Percentiles rank a stretch among this genome's conserved stretches.
These are phyloP conservation scores for Apiotrichum veenhuisii DNA, from an alignment of 1,284 basidiomycete species.

Conservation along the genomic window DNA sequence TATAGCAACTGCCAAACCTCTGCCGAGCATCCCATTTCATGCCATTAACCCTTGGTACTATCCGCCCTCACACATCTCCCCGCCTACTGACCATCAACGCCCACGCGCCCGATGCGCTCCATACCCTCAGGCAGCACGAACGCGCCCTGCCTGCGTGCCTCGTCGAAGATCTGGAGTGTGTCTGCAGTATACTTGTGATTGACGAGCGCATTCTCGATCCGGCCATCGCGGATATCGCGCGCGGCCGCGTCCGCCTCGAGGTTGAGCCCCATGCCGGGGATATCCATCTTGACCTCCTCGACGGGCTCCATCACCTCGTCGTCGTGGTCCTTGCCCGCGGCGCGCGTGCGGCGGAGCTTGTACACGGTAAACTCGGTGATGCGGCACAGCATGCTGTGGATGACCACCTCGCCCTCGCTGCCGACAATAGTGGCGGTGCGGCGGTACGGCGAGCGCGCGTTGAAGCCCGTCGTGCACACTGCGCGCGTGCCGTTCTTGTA, in stretches of 20 bases:
- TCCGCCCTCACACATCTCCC: too few relatives aligned
- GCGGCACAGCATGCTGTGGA: slow-evolving; percentile 8
- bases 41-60: too few relatives aligned
- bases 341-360: not conserved
- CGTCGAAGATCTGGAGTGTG: slow-evolving; percentile 47
- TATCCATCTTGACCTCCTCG: slow-evolving; percentile 26
- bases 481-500: slow-evolving; percentile 37
- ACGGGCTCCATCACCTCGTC: slow-evolving; percentile 18
- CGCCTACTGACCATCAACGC: not conserved
- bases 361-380: slow-evolving; percentile 9
- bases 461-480: slow-evolving; percentile 8
- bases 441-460: slow-evolving; percentile 7
- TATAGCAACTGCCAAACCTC: too few relatives aligned
- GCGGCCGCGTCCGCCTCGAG: slow-evolving; percentile 52
- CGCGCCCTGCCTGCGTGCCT: slow-evolving; percentile 42
- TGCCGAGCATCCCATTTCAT: too few relatives aligned
- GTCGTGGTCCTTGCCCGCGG: not conserved
- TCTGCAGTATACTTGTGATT: slow-evolving; percentile 41
- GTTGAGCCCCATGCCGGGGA: slow-evolving; percentile 39
- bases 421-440: slow-evolving; percentile 8
- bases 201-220: slow-evolving; percentile 38
- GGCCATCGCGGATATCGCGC: slow-evolving; percentile 40
- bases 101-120: slow-evolving; percentile 32
- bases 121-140: slow-evolving; percentile 43
- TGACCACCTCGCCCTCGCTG: slow-evolving; percentile 10